phyloP scores from a whole-genome alignment of 2,329 filamentous ascomycete genomes.

The Colletotrichum neosansevieriae region DNA sequence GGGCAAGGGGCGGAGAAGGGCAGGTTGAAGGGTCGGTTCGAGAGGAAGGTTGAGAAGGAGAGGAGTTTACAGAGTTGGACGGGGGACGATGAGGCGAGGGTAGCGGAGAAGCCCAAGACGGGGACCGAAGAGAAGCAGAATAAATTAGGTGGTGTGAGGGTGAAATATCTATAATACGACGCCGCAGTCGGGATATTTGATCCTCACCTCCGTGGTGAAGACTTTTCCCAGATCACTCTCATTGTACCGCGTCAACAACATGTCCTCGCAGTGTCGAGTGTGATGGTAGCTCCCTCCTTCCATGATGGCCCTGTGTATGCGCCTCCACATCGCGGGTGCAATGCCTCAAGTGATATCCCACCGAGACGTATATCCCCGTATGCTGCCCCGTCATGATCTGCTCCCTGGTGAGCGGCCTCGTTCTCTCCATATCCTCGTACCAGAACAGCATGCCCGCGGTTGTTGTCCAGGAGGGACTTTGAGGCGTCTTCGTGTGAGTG shows the following conservation, averaged over 20 bases:
- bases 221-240: neutral
- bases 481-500: no score
- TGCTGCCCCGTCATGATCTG: no score
- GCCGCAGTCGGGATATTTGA: slow-evolving; percentile 37
- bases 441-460: no score
- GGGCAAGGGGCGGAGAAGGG: neutral
- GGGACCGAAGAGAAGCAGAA: no score
- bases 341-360: slow-evolving; percentile 33
- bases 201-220: slow-evolving; percentile 32
- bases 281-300: slow-evolving; percentile 35
- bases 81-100: neutral
- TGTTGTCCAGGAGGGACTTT: no score
- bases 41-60: slow-evolving; percentile 38
- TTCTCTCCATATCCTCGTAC: no score
- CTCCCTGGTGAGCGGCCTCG: no score
- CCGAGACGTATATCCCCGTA: slow-evolving; percentile 21
- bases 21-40: slow-evolving; percentile 33
- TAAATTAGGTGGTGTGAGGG: no score
- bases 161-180: neutral
- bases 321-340: slow-evolving; percentile 35
- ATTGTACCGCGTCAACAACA: slow-evolving; percentile 12
- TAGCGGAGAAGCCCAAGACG: no score
- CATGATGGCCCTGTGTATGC: slow-evolving; percentile 36
- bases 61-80: slow-evolving; percentile 28
- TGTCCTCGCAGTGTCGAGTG: slow-evolving; percentile 36